Evolutionary conservation across 2,329 filamentous ascomycete species (phyloP).

Genomic region (Neofusicoccum ribis): DNA sequence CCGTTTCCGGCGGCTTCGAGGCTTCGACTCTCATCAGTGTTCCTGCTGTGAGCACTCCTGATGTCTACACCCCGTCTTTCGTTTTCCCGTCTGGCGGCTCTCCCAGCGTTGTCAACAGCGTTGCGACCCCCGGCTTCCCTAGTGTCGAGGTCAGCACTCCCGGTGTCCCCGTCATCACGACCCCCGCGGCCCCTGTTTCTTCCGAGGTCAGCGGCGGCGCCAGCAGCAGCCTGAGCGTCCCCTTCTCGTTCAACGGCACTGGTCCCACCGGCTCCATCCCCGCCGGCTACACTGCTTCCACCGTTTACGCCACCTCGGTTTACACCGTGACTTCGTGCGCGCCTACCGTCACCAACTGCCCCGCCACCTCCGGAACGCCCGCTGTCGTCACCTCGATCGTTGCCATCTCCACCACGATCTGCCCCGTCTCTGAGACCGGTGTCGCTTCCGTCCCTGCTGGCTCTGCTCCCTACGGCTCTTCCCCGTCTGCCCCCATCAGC

Average conservation of each 20-base stretch:
- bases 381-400: constrained; percentile 12
- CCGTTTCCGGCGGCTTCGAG: constrained; percentile 3
- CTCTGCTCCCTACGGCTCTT: constrained; percentile 5
- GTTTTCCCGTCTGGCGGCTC: constrained; percentile 11
- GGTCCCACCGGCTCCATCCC: constrained; percentile 2
- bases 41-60: constrained; percentile 13
- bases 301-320: constrained; percentile 17
- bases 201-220: constrained; percentile 20
- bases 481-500: constrained; percentile 7
- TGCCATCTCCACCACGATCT: constrained; percentile 17
- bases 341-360: constrained; percentile 22
- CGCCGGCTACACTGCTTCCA: constrained; percentile 13
- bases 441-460: constrained; percentile 19
- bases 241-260: constrained; percentile 8
- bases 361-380: constrained; percentile 23
- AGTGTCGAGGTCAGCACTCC: constrained; percentile 1
- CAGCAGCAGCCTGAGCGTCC: constrained; percentile 6
- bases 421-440: constrained; percentile 16
- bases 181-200: constrained; percentile 21
- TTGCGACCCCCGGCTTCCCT: neutral
- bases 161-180: constrained; percentile 8
- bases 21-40: constrained; percentile 5
- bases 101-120: constrained; percentile 1
- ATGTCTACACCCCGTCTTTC: constrained; percentile 4
- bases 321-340: constrained; percentile 25